Evolutionary conservation across 2,329 filamentous ascomycete genomes (phyloP).

Genomic region (Byssothecium circinans): DNA sequence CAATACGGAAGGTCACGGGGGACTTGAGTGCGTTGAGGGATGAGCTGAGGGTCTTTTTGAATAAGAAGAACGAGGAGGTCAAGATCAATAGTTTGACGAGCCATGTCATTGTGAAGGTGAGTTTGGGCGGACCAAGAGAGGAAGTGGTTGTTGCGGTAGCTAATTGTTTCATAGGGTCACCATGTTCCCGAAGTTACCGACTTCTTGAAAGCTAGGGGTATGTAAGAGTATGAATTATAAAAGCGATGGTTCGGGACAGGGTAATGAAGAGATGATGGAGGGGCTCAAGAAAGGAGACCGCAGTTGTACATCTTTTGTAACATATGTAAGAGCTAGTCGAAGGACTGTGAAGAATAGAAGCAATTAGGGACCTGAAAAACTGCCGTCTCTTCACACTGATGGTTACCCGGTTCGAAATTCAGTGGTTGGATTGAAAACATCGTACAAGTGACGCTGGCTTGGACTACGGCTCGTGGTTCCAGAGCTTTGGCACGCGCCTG

Average conservation of each 20-base stretch:
- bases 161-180: slow-evolving; percentile 11
- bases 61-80: slow-evolving; percentile 58
- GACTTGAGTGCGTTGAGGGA: slow-evolving; percentile 64
- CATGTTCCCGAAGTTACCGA: slow-evolving; percentile 11
- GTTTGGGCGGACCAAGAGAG: background rate
- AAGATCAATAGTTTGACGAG: slow-evolving; percentile 64
- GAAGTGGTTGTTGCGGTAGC: background rate
- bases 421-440: no score
- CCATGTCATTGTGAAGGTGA: slow-evolving; percentile 59
- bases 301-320: slow-evolving; percentile 2
- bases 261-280: background rate
- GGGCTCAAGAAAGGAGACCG: background rate
- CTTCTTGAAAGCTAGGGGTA: slow-evolving; percentile 13
- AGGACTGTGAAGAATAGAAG: background rate
- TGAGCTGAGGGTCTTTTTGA: slow-evolving; percentile 64
- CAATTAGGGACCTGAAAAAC: no score
- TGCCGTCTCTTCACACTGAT: no score
- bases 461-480: no score
- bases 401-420: no score
- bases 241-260: background rate
- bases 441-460: no score
- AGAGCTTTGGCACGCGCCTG: no score
- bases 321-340: slow-evolving; percentile 4
- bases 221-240: slow-evolving; percentile 6
- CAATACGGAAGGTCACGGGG: slow-evolving; percentile 78